Base-by-base conservation (phyloP, 805 yeast species). In the Suhomyces kilbournensis region DNA sequence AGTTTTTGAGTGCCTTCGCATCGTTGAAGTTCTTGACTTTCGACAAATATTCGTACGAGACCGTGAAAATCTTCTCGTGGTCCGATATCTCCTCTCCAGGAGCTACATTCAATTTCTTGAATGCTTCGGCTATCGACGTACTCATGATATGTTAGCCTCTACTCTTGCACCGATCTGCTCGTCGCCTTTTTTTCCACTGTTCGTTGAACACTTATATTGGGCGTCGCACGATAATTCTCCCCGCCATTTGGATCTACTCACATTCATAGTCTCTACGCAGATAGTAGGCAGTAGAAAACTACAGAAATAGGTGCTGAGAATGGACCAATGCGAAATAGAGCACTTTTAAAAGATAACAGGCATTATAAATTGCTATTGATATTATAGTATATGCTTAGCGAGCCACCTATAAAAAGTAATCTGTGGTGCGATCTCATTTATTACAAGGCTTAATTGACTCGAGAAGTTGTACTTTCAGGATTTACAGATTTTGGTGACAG, bases 21-120 rank as follows among this genome's bases (percentile, higher is more conserved):
- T 75, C 78, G 53, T 66, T 53, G 57, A 66, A 74, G 39, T 67
- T 57, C 50, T 72, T 72, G 46, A 72, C 67, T 20, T 72, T 71
- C 32, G 75, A 60, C 51, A 75, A 63, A 56, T 73, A 75, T 46
- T 73, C 75, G 55, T 71, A 74, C 17, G 78, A 72, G 5, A 75
- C 70, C 22, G 70, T 68, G 52, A 60, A 75, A 10, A 75, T 65
- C 34, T 66, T 58, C 50, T 69, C 72, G 58, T 74, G 76, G 47
- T 72, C 76, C 10, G 63, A 57, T 14, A 55, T 47, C 20, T 64
- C 65, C 12, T 62, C 60, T 3, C 61, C 59, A 1, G 60, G 35
- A 9, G 70, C 59, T 42, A 74, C 72, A 47, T 71, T 66, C 58
- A 75, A 67, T 54, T 64, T 59, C 56, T 72, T 73, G 64, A 74